phyloP scores from a whole-genome alignment of 2,329 filamentous ascomycete genomes.

The Sporothrix pseudoabietina region DNA sequence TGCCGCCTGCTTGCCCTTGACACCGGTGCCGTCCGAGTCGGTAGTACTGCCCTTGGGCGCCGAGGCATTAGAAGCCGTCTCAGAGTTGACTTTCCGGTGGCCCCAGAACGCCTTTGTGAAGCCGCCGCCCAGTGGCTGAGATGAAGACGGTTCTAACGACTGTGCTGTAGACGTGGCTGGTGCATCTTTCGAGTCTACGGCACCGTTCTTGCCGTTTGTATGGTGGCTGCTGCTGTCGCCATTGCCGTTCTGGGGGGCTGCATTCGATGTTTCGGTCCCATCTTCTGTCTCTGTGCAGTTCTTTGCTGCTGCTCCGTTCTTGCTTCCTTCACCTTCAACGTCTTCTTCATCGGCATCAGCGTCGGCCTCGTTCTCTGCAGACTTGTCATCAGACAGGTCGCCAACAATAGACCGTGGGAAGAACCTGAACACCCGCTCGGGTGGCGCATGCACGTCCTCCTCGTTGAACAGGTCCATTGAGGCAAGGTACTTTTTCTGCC shows the following conservation, averaged over 20 bases:
- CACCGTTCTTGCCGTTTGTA: neutral
- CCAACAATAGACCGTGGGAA: slow-evolving; percentile 86
- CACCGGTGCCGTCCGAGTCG: slow-evolving; percentile 58
- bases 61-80: slow-evolving; percentile 63
- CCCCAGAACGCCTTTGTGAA: slow-evolving; percentile 60
- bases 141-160: slow-evolving; percentile 39
- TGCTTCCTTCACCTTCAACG: slow-evolving; percentile 41
- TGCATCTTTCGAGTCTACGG: neutral
- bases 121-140: slow-evolving; percentile 44
- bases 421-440: slow-evolving; percentile 80
- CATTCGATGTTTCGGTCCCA: neutral
- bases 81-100: slow-evolving; percentile 51
- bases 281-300: slow-evolving; percentile 18
- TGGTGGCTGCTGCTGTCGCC: neutral
- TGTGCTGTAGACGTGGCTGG: slow-evolving; percentile 28
- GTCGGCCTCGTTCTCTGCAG: slow-evolving; percentile 40
- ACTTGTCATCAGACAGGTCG: slow-evolving; percentile 62
- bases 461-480: slow-evolving; percentile 85
- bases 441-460: slow-evolving; percentile 83
- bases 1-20: slow-evolving; percentile 51
- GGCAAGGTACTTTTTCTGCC: slow-evolving; percentile 77
- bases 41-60: slow-evolving; percentile 52
- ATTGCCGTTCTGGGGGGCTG: neutral
- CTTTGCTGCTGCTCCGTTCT: neutral
- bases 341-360: slow-evolving; percentile 39